Percentiles rank a stretch among this genome's conserved stretches.
Conservation (phyloP, 495 filamentous ascomycete genomes). For the Massariosphaeria phaeospora region DNA sequence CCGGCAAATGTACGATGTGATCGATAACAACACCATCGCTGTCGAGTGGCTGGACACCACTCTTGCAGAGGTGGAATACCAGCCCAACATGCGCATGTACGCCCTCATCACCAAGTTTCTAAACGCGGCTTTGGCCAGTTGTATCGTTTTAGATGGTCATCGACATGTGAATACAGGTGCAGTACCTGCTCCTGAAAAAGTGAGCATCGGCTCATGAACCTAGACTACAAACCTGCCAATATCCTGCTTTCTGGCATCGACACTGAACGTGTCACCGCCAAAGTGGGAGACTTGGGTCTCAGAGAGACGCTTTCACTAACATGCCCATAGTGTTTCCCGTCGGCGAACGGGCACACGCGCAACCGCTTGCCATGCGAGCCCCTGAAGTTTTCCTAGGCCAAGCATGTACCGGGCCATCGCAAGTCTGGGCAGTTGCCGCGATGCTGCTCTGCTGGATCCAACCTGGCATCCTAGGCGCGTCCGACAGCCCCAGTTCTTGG, state of each 20-base stretch:
- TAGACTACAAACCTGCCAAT: conserved; percentile 12
- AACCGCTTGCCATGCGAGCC: conserved; percentile 15
- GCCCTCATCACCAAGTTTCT: not conserved
- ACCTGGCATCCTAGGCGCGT: conserved; percentile 9
- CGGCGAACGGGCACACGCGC: not conserved
- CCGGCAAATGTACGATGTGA: conserved; percentile 9
- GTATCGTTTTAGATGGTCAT: not conserved
- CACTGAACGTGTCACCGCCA: not conserved
- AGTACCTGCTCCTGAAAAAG: conserved; percentile 3
- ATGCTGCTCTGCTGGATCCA: conserved; percentile 15
- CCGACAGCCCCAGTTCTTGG: not conserved
- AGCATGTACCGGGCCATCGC: not conserved
- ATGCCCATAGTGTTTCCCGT: not conserved
- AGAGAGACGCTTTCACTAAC: not conserved
- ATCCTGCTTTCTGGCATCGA: conserved; percentile 13
- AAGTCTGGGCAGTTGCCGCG: conserved; percentile 9
- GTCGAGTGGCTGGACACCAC: conserved; percentile 10
- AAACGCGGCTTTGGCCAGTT: not conserved
- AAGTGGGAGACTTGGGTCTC: conserved; percentile 18
- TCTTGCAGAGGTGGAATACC: conserved; percentile 1
- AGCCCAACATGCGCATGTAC: not conserved
- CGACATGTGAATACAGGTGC: conserved; percentile 6
- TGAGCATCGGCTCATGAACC: not conserved
- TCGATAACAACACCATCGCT: not conserved
- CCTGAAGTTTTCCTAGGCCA: conserved; percentile 13